These are phyloP conservation scores for Rhodotorula sp. DNA, from an alignment of 1,284 basidiomycete species.

Conservation along the genomic window DNA sequence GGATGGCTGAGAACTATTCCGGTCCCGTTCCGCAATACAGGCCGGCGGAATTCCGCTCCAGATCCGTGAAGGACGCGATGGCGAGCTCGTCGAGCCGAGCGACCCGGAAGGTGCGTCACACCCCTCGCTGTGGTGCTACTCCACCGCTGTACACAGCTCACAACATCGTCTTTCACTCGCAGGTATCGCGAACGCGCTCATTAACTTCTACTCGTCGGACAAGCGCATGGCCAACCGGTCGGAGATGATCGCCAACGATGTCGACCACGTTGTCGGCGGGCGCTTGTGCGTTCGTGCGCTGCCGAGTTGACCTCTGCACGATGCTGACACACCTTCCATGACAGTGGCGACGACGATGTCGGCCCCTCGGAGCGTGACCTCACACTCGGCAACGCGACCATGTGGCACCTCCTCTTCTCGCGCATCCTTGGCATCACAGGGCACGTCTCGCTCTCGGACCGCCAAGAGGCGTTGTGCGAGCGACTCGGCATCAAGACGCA, in stretches of 20 bases:
- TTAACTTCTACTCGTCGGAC: constrained; percentile 22
- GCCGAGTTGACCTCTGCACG: no score
- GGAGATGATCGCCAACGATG: constrained; percentile 12
- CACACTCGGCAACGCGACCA: constrained; percentile 21
- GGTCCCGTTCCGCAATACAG: no score
- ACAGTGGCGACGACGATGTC: constrained; percentile 3
- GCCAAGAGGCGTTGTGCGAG: neutral
- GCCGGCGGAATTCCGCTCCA: constrained; percentile 29
- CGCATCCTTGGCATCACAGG: constrained; percentile 11
- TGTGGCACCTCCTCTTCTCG: constrained; percentile 21
- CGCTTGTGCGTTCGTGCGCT: constrained; percentile 1
- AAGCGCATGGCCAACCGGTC: neutral
- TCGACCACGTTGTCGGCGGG: constrained; percentile 4
- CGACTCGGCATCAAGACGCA: constrained; percentile 1
- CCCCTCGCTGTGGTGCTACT: neutral
- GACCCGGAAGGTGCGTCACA: constrained; percentile 15
- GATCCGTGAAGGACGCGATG: constrained; percentile 10
- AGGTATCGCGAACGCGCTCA: constrained; percentile 20
- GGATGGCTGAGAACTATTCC: no score
- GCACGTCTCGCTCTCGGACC: constrained; percentile 1
- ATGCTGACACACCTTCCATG: neutral
- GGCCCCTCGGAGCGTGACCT: constrained; percentile 19
- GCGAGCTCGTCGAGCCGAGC: constrained; percentile 14
- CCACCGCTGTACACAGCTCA: neutral
- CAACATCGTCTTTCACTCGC: neutral